A percentile compares a stretch with the other conserved stretches of the same genome.
phyloP scores from a whole-genome alignment of 805 yeast genomes.

The Helenozyma rhizophorensis region DNA sequence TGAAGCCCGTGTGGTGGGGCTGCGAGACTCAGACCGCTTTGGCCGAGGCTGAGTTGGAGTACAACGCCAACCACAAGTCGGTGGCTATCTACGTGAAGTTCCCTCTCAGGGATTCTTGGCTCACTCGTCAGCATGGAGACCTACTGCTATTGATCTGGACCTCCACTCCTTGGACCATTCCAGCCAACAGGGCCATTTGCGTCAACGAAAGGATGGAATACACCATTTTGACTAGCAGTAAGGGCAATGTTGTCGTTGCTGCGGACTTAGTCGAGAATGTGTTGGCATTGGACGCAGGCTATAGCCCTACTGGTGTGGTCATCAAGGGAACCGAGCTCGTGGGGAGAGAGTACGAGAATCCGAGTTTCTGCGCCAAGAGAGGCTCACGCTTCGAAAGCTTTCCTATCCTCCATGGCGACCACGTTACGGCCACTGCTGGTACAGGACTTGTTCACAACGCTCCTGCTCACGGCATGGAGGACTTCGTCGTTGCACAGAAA shows the following conservation, averaged over 20 bases:
- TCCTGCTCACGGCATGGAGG: slow-evolving; percentile 97
- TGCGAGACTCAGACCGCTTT: slow-evolving; percentile 89
- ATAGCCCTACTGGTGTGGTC: slow-evolving; percentile 1
- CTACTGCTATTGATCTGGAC: slow-evolving; percentile 96
- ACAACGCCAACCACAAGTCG: slow-evolving; percentile 66
- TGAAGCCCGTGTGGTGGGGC: slow-evolving; percentile 97
- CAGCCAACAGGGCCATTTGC: slow-evolving; percentile 81
- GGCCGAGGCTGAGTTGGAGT: slow-evolving; percentile 95
- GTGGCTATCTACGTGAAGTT: slow-evolving; percentile 67
- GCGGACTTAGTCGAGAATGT: slow-evolving; percentile 41
- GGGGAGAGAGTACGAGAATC: slow-evolving; percentile 48
- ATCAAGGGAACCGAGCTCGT: slow-evolving; percentile 23
- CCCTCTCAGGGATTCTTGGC: slow-evolving; percentile 45
- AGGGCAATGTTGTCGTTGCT: slow-evolving; percentile 53
- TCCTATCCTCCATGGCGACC: slow-evolving; percentile 74
- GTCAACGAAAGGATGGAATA: slow-evolving; percentile 58
- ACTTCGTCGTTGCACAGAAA: slow-evolving; percentile 64
- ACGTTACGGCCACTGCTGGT: slow-evolving; percentile 79
- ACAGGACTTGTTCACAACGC: slow-evolving; percentile 97
- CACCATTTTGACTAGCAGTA: slow-evolving; percentile 43
- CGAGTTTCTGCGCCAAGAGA: slow-evolving; percentile 39
- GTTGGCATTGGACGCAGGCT: slow-evolving; percentile 21
- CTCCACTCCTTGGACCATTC: slow-evolving; percentile 97
- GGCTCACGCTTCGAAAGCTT: slow-evolving; percentile 26
- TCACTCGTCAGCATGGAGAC: too few relatives aligned